Base-by-base conservation (phyloP, 805 yeast genomes). In the Candida succiphila region DNA sequence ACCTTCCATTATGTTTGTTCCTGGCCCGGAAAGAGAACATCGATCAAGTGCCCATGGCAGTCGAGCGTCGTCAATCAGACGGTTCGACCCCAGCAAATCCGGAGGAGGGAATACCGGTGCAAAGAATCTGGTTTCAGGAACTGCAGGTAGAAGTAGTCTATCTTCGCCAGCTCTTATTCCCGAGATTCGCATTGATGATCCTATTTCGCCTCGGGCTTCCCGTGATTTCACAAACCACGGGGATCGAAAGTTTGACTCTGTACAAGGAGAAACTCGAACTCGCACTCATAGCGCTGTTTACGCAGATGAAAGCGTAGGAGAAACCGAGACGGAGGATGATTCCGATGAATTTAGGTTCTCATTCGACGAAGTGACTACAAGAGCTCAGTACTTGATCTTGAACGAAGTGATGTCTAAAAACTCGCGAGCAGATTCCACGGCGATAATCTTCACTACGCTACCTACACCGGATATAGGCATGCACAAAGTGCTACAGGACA, bases 391-490 rank as follows among this genome's bases (percentile, higher is more conserved):
- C 51, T 54, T 89, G 33, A 80, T 92, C 32, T 61, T 92, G 43
- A 89, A 89, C 53, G 95, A 86, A 43, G 61, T 89, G 39, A 88
- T 89, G 95, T 59, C 59, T 30, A 61, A 61, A 17, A 55, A 72
- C 18, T 85, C 95, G 1, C n/a, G n/a, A n/a, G 57, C 61, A 5
- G 38, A 43, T 7, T 59, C 63, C 17, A 75, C 95, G 0, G 85
- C 77, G 2, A 75, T 92, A 7, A 72, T 89, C 3, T 84, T 89
- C 49, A 78, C 96, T 0, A 92, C 97, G 0, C 60, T 89, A 23
- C 97, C 98, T 0, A 78, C 92, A 0, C 97, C 97, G 0, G 65
- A 76, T 2, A 61, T 81, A 17, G 95, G 95, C 1, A 78, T 95
- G 0, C 94, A 86, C 56, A 63, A 69, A 39, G 74, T 71, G 39